Evolutionary conservation across 2,329 filamentous ascomycete species (phyloP), one percentile per base, ranked within the genome.

Genomic region (Aureobasidium sp.): DNA sequence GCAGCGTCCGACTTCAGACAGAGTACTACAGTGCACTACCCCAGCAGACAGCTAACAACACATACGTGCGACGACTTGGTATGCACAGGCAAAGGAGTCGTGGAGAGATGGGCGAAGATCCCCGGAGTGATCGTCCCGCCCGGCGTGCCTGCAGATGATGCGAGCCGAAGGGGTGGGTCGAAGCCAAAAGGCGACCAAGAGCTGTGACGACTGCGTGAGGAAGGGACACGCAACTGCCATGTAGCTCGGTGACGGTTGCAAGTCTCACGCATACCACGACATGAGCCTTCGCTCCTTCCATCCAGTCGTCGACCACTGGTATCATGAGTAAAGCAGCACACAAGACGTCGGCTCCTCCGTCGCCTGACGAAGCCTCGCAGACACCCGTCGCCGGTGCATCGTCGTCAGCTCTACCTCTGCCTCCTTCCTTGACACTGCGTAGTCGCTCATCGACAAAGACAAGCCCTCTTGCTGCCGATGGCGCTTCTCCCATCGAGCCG

Each of bases 401-500:
- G 31, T 58, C 62, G 14, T 65, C 64, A 25, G 57, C 55, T 20
- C 47, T 63, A 29, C 51, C 64, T 53, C 57, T 48, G 31, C 56
- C 58, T 39, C 39, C 41, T 15, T 27, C 31, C n/a, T 22, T 41
- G 49, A 49, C 27, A 11, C 6, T 61, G 8, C 48, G 62, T 47
- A 29, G 59, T 44, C 27, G 58, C 31, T 42, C 52, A 34, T 25
- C 56, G 45, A 49, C 55, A 44, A 58, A 37, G 55, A 58, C 52
- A 15, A 41, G n/a, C 44, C 12, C 20, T n/a, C 27, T 45, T 36
- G n/a, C 58, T 6, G 6, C 44, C 8, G 57, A 51, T 44, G 57
- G 45, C 14, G 44, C 52, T 37, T 34, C 60, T 25, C 47, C 61
- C 22, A 61, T 66, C 27, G 67, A 65, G 29, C 68, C 68, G 9